Conservation (phyloP, 2,329 filamentous ascomycete genomes). For the Daldinia sp. region DNA sequence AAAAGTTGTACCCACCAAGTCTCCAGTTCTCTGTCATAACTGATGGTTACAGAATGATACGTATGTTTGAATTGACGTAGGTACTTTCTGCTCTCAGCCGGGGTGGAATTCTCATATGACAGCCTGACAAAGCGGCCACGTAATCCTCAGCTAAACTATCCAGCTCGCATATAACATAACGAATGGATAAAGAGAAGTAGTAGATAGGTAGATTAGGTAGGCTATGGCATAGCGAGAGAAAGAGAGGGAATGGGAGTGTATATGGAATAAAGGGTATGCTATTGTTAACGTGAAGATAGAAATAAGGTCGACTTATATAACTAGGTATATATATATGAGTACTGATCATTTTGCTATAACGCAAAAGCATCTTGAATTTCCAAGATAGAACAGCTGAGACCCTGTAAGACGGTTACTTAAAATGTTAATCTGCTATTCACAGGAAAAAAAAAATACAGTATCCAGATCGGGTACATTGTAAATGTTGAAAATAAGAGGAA, state of each 20-base stretch:
- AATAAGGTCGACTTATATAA: background rate
- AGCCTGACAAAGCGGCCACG: conserved; percentile 29
- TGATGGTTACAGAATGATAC: background rate
- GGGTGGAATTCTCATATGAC: conserved; percentile 22
- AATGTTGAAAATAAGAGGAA: background rate
- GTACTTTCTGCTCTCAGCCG: conserved; percentile 11
- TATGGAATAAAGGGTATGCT: background rate
- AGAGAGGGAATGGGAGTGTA: conserved; percentile 5
- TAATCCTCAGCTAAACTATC: conserved; percentile 29
- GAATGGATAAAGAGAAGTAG: conserved; percentile 11
- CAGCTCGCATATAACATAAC: conserved; percentile 1
- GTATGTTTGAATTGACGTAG: background rate
- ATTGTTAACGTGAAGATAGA: background rate
- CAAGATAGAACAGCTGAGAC: background rate
- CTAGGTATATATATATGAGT: background rate
- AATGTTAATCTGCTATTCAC: background rate
- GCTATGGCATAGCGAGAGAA: conserved; percentile 9
- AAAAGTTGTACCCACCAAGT: background rate
- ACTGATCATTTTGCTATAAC: background rate
- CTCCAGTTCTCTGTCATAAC: background rate
- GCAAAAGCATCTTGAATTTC: background rate
- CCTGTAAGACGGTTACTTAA: background rate
- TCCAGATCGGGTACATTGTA: background rate
- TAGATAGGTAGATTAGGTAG: background rate
- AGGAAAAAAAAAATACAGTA: background rate